These are phyloP conservation scores for Penicillium macrosclerotiorum DNA, from an alignment of 495 filamentous ascomycete species.

Conservation along the genomic window DNA sequence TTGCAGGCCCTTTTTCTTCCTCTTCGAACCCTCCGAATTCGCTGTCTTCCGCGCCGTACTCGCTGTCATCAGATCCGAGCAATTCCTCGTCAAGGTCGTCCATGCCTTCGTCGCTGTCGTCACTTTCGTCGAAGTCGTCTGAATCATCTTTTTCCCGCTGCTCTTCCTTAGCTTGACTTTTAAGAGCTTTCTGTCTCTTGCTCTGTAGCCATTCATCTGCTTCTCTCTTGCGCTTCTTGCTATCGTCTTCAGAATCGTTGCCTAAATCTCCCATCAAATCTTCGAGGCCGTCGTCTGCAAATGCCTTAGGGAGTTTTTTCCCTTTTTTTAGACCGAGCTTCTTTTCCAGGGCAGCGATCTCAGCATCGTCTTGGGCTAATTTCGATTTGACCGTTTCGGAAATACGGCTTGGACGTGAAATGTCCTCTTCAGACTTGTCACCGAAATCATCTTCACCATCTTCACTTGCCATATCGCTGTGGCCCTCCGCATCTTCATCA, in stretches of 20 bases:
- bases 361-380: conserved; percentile 71
- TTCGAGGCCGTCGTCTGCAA: conserved; percentile 82
- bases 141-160: conserved; percentile 18
- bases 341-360: conserved; percentile 86
- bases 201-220: conserved; percentile 56
- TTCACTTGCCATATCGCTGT: conserved; percentile 6
- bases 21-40: conserved; percentile 44
- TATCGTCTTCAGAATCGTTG: conserved; percentile 46
- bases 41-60: conserved; percentile 25
- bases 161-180: conserved; percentile 28
- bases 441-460: conserved; percentile 25
- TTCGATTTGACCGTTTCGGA: conserved; percentile 62
- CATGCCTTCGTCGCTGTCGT: conserved; percentile 29
- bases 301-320: conserved; percentile 69
- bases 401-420: conserved; percentile 22
- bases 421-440: neutral
- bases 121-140: conserved; percentile 22
- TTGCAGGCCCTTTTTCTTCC: conserved; percentile 30
- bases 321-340: conserved; percentile 82
- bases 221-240: conserved; percentile 54
- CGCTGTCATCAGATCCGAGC: conserved; percentile 27
- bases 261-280: conserved; percentile 72
- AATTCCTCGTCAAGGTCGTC: conserved; percentile 26
- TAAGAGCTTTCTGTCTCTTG: conserved; percentile 62
- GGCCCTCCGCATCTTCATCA: conserved; percentile 20